These are phyloP conservation scores for Stachybotrys elegans DNA, from an alignment of 2,329 filamentous ascomycete genomes.

Conservation along the genomic window DNA sequence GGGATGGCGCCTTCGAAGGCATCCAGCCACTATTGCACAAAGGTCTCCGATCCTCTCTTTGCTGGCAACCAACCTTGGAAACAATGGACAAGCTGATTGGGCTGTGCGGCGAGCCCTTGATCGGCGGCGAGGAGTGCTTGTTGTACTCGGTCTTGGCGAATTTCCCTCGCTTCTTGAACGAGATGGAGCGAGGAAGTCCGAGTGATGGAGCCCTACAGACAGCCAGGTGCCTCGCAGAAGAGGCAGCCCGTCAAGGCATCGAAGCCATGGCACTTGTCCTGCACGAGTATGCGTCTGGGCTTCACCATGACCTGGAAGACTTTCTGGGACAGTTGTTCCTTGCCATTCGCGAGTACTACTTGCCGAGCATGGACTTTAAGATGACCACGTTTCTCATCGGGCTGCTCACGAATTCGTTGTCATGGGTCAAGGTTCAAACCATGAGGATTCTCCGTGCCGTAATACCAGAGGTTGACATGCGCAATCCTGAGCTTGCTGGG, in stretches of 20 bases:
- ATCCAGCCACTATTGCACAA: constrained; percentile 85
- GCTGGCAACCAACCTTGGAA: constrained; percentile 70
- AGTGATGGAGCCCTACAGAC: constrained; percentile 54
- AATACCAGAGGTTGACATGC: constrained; percentile 89
- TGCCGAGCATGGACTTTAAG: constrained; percentile 76
- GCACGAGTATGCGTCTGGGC: constrained; percentile 61
- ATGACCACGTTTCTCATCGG: constrained; percentile 89
- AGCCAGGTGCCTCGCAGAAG: constrained; percentile 64
- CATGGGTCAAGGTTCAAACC: constrained; percentile 88
- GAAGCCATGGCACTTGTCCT: constrained; percentile 64
- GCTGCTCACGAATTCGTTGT: constrained; percentile 78
- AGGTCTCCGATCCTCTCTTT: constrained; percentile 80
- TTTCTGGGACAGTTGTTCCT: constrained; percentile 71
- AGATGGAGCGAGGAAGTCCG: constrained; percentile 61
- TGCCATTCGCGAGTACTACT: constrained; percentile 71
- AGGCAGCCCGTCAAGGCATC: constrained; percentile 69
- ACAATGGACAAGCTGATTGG: constrained; percentile 74
- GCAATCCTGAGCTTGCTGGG: constrained; percentile 79
- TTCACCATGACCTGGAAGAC: constrained; percentile 64
- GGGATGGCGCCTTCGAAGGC: constrained; percentile 87
- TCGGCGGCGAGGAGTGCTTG: constrained; percentile 77
- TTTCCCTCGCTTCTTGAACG: constrained; percentile 76
- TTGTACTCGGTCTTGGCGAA: constrained; percentile 90
- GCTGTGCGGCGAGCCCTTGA: constrained; percentile 72
- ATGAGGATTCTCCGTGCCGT: constrained; percentile 85